Evolutionary conservation across 2,329 filamentous ascomycete genomes (phyloP).

Genomic region (Orbilia javanica): DNA sequence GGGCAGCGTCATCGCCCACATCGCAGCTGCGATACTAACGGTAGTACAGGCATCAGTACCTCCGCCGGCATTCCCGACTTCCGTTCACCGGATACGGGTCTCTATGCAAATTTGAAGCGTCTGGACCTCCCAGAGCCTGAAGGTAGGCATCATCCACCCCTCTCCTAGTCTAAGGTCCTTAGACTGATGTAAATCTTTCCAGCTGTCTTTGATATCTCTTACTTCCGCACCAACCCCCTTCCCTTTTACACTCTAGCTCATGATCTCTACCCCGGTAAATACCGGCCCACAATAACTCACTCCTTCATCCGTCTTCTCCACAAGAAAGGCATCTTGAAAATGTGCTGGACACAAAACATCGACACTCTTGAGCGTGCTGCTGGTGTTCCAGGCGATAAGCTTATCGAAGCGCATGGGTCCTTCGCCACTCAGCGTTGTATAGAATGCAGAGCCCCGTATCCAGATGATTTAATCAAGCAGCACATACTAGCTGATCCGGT

Average conservation of each 20-base stretch:
- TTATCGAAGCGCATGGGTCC: slow-evolving; percentile 94
- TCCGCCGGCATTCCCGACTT: slow-evolving; percentile 87
- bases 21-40: slow-evolving; percentile 73
- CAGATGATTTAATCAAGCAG: slow-evolving; percentile 71
- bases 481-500: slow-evolving; percentile 18
- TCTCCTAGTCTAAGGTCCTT: too few relatives aligned
- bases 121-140: slow-evolving; percentile 83
- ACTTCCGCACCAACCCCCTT: slow-evolving; percentile 84
- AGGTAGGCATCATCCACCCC: slow-evolving; percentile 32
- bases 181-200: slow-evolving; percentile 65
- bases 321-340: slow-evolving; percentile 80
- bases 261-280: slow-evolving; percentile 91
- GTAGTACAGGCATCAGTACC: slow-evolving; percentile 70
- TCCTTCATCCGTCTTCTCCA: slow-evolving; percentile 87
- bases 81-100: slow-evolving; percentile 88
- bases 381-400: slow-evolving; percentile 82
- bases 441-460: slow-evolving; percentile 81
- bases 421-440: slow-evolving; percentile 93
- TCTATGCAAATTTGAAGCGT: slow-evolving; percentile 90
- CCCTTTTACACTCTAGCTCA: slow-evolving; percentile 94
- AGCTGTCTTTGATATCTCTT: slow-evolving; percentile 92
- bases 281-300: slow-evolving; percentile 88
- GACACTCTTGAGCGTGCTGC: slow-evolving; percentile 85
- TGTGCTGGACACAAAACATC: slow-evolving; percentile 97
- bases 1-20: slow-evolving; percentile 21